Evolutionary conservation across 148 eudicot species (phyloP), one percentile per base, ranked within the genome.

Genomic region (Spergularia bocconei): DNA sequence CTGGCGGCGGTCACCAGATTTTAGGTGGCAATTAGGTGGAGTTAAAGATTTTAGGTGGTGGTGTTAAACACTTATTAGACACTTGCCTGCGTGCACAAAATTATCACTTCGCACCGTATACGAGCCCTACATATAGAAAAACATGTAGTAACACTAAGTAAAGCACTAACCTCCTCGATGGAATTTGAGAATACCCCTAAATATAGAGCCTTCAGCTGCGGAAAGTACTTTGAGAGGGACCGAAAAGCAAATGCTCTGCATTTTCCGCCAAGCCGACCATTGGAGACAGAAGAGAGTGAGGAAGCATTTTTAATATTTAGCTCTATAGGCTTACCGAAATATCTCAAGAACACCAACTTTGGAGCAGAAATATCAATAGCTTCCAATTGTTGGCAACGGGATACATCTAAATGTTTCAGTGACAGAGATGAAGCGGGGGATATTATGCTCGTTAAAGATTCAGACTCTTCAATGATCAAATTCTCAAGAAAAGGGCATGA

Each of bases 321-420:
- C 70, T n/a, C 52, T n/a, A 66, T 66, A 66, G 70, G 70, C 7
- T n/a, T n/a, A n/a, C 54, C 70, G 1, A n/a, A 44, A 44, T 66
- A 66, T 47, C 53, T 53, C n/a, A 55, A 70, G 47, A 2, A 36
- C 4, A 15, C 14, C 61, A 70, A 36, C 50, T 70, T 70, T 36
- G 62, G 50, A 33, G 73, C 73, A 54, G 73, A 70, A 23, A 53
- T 70, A 36, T 70, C 61, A 7, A 70, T 70, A 16, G 12, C 15
- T 16, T 53, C 4, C 61, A 70, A 29, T 2, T 7, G 2, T 3
- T 53, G 0, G 17, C 73, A 70, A 15, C 1, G 2, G 7, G 59
- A 70, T 3, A 70, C 47, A 15, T 70, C 59, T 7, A 70, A 53
- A 70, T 70, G 61, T 70, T 70, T 70, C 61, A 70, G 33, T 13